These are phyloP conservation scores for Pseudopyricularia cyperi DNA, from an alignment of 2,329 filamentous ascomycete genomes.

Conservation along the genomic window DNA sequence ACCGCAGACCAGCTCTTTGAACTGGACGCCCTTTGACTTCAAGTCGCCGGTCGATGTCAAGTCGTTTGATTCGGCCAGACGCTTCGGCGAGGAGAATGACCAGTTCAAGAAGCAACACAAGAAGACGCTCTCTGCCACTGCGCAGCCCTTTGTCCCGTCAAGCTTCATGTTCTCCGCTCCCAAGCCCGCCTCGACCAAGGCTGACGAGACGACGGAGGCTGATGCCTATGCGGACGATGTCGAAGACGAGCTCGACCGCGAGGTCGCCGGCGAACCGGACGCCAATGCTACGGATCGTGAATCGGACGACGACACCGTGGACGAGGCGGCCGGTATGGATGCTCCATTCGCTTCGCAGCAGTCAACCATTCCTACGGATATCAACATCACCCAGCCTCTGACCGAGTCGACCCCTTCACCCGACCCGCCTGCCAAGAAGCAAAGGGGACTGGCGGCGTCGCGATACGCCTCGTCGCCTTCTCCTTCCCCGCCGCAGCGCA, in stretches of 20 bases:
- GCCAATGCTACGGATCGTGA: background rate
- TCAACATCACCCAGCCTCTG: background rate
- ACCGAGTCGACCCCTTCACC: conserved; percentile 16
- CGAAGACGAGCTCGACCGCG: background rate
- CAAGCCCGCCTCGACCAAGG: conserved; percentile 10
- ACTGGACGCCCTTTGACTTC: conserved; percentile 50
- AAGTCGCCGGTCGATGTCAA: conserved; percentile 32
- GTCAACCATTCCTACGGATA: background rate
- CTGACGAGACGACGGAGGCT: conserved; percentile 8
- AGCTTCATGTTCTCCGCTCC: conserved; percentile 18
- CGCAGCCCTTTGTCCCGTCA: conserved; percentile 50
- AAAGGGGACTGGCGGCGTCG: conserved; percentile 30
- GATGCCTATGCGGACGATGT: conserved; percentile 9
- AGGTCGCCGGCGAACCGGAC: background rate
- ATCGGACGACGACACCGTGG: background rate
- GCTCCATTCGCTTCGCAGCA: background rate
- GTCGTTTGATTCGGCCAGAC: conserved; percentile 37
- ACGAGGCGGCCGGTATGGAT: background rate
- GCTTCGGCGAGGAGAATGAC: conserved; percentile 27
- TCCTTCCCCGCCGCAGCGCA: conserved; percentile 24
- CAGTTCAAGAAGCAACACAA: conserved; percentile 30
- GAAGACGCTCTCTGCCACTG: conserved; percentile 55
- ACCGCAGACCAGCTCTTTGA: conserved; percentile 32
- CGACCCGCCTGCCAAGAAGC: conserved; percentile 4
- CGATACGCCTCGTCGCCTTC: conserved; percentile 25